Conservation (phyloP, 2,329 filamentous ascomycete genomes). For the Aspergillus fijiensis region DNA sequence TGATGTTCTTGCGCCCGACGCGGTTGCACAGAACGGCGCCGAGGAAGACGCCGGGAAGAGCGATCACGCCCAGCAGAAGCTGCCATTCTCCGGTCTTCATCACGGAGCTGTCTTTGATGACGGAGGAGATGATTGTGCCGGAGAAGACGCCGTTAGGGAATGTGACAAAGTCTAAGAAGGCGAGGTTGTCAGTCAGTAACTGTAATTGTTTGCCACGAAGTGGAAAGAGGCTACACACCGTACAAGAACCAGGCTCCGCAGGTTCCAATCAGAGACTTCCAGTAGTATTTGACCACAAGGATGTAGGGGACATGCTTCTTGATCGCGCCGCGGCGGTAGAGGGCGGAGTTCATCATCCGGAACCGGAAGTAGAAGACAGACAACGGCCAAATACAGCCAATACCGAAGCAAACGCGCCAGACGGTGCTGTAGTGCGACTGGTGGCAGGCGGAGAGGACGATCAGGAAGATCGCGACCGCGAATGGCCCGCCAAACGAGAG, state of each 20-base stretch:
- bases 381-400: constrained; percentile 4
- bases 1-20: constrained; percentile 3
- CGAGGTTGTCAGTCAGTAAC: too few relatives aligned
- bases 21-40: constrained; percentile 4
- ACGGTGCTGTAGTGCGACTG: constrained; percentile 6
- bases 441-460: constrained; percentile 3
- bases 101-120: not conserved
- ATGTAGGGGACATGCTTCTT: constrained; percentile 2
- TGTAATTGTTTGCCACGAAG: too few relatives aligned
- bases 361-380: constrained; percentile 7
- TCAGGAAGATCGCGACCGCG: constrained; percentile 2
- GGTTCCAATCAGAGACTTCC: constrained; percentile 3
- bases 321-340: constrained; percentile 5
- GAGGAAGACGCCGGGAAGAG: constrained; percentile 3
- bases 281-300: constrained; percentile 4
- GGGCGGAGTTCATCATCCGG: constrained; percentile 7
- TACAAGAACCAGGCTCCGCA: constrained; percentile 8
- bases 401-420: constrained; percentile 6
- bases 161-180: not conserved
- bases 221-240: not conserved
- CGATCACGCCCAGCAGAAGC: constrained; percentile 1
- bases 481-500: constrained; percentile 3
- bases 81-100: constrained; percentile 6
- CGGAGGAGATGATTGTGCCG: constrained; percentile 3
- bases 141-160: constrained; percentile 8